Percentiles rank a stretch among this genome's conserved stretches.
phyloP scores from a whole-genome alignment of 805 yeast genomes.

The Cyberlindnera subsufficiens region DNA sequence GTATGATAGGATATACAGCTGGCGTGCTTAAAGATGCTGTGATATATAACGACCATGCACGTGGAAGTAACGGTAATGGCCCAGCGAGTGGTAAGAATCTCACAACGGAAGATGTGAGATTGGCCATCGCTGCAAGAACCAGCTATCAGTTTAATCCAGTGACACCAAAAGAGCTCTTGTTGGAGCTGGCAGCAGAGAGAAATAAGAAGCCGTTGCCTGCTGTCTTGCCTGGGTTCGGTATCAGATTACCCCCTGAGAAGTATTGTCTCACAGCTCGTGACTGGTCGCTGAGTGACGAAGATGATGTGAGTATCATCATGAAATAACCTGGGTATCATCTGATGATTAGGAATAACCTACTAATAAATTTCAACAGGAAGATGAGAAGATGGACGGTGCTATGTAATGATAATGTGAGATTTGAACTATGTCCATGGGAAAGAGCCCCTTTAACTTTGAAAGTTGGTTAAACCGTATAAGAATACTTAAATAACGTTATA shows the following conservation, averaged over 20 bases:
- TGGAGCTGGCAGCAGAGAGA: slow-evolving; percentile 89
- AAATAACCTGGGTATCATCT: too few relatives aligned
- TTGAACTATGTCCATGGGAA: too few relatives aligned
- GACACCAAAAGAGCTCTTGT: slow-evolving; percentile 85
- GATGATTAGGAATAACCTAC: not conserved
- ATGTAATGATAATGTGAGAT: slow-evolving; percentile 1
- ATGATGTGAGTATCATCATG: slow-evolving; percentile 3
- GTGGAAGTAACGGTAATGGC: slow-evolving; percentile 28
- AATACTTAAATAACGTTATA: too few relatives aligned
- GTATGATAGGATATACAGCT: slow-evolving; percentile 59
- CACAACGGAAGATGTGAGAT: slow-evolving; percentile 82
- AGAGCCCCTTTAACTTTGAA: too few relatives aligned
- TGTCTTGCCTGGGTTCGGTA: slow-evolving; percentile 85
- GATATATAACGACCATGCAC: slow-evolving; percentile 80
- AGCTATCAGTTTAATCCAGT: slow-evolving; percentile 94
- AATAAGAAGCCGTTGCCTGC: slow-evolving; percentile 88
- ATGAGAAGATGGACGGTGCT: slow-evolving; percentile 18
- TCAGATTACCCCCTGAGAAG: slow-evolving; percentile 95
- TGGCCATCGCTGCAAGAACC: slow-evolving; percentile 92
- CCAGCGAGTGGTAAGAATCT: slow-evolving; percentile 36
- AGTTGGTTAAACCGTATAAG: too few relatives aligned
- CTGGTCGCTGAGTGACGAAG: slow-evolving; percentile 59
- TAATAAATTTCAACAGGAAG: slow-evolving; percentile 14
- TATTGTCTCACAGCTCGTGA: slow-evolving; percentile 84
- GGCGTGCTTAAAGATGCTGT: slow-evolving; percentile 87